Base-by-base conservation (phyloP, 202 grass and related monocot species). In the Sporobolus alterniflorus region DNA sequence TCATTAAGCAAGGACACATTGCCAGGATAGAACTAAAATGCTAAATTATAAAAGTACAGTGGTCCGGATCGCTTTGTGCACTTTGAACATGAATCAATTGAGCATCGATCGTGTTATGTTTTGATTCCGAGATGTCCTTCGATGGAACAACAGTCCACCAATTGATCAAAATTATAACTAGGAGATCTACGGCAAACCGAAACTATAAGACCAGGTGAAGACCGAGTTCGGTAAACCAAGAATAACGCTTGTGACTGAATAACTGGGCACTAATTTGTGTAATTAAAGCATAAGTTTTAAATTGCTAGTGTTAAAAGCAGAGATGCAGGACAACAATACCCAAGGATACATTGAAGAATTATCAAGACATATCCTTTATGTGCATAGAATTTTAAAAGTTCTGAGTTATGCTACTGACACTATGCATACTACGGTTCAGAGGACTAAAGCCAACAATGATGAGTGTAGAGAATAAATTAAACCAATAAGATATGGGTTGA, bases 1-100 rank as follows among this genome's bases (percentile, higher is more conserved):
- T 68, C 20, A 47, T 60, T 74, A 50, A 25, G 11, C 30, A 77
- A 50, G 62, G 40, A 79, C 48, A 78, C 28, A 22, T 88, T 22
- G 43, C 5, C 47, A 67, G 60, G 39, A 78, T 29, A 79, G 47
- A 80, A 47, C 25, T 9, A 64, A 43, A 77, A 33, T 63, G 36
- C 21, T 47, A 77, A 54, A 77, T 65, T 74, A 43, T 43, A 13
- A 56, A 22, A 13, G 21, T 28, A 4, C 75, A 33, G 1, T 43
- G 9, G 77, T n/a, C 64, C 1, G 22, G 3, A 64, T 73, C 32
- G 22, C 17, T 30, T 30, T 40, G 26, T 31, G 26, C 8, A 1
- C 26, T 72, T 59, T 59, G 22, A 26, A 13, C 51, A 0, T 14
- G 32, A 62, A 12, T 71, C 26, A 11, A 52, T 44, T 54, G 32